These are phyloP conservation scores for Tubosaeta sp. DNA, from an alignment of 768 basidiomycete species.

Conservation along the genomic window DNA sequence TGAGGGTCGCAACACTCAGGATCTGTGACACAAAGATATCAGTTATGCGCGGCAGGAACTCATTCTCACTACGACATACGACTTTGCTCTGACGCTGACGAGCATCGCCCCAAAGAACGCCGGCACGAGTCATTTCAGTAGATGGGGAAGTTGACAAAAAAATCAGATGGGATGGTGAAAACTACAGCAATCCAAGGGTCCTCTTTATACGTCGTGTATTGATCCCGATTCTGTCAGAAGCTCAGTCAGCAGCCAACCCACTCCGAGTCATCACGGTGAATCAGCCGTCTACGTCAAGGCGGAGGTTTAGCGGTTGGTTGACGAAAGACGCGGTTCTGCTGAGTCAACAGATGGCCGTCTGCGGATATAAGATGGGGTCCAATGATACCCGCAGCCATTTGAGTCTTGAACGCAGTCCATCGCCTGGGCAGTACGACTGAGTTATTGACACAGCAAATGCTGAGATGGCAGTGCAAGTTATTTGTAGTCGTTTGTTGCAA, in stretches of 20 bases:
- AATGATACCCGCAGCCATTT: too few species aligned
- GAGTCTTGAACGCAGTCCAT: not conserved
- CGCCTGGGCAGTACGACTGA: too few species aligned
- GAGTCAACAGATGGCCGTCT: not conserved
- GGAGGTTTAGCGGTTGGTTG: not conserved
- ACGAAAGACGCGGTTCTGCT: not conserved
- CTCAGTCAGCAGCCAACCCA: not conserved
- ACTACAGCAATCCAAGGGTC: not conserved
- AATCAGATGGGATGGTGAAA: not conserved
- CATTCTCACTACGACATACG: not conserved
- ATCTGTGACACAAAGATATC: not conserved
- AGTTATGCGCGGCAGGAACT: not conserved
- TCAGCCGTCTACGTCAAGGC: not conserved
- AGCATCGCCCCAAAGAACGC: not conserved
- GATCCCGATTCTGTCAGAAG: not conserved
- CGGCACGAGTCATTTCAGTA: not conserved
- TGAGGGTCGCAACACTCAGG: constrained; percentile 4
- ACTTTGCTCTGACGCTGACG: not conserved
- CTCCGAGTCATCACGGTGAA: not conserved
- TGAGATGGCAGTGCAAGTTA: constrained; percentile 5
- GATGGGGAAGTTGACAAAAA: not conserved
- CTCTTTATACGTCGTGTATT: not conserved
- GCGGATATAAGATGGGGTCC: too few species aligned
- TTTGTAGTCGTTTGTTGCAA: constrained; percentile 17
- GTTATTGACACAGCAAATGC: too few species aligned